These are phyloP conservation scores for Tetrahymena borealis DNA, from an alignment of 73 alveolate species.

Conservation along the genomic window DNA sequence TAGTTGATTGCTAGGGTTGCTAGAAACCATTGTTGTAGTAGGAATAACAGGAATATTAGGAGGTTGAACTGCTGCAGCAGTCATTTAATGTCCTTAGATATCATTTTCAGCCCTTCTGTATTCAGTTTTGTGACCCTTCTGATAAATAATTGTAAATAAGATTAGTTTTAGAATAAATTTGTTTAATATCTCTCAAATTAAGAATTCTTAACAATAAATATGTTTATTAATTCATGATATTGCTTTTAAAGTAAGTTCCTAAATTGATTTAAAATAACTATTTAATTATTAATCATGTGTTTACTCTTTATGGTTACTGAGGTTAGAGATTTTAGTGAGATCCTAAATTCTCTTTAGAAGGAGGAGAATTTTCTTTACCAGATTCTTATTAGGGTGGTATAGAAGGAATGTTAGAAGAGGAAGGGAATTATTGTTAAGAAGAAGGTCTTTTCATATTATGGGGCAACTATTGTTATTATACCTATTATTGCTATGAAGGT, in stretches of 20 bases:
- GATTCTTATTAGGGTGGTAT: slow-evolving; percentile 1
- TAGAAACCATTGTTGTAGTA: not conserved
- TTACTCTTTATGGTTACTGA: not conserved
- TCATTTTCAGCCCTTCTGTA: not conserved
- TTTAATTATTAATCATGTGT: no score
- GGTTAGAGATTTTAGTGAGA: not conserved
- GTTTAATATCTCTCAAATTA: no score
- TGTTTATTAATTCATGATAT: no score
- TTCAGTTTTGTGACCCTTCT: not conserved
- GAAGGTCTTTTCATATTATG: not conserved
- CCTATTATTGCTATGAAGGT: not conserved
- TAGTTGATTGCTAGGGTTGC: not conserved
- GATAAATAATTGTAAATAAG: not conserved
- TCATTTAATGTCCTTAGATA: not conserved
- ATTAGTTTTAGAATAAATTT: not conserved
- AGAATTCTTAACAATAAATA: no score
- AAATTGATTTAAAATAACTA: no score
- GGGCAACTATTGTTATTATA: not conserved
- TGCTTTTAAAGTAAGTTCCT: no score
- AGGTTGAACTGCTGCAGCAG: not conserved
- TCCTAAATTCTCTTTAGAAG: not conserved
- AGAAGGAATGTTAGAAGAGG: not conserved
- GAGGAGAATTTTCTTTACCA: not conserved
- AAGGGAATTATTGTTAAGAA: not conserved
- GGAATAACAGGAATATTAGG: not conserved